Percentiles rank a stretch among this genome's conserved stretches.
Conservation (phyloP, 768 basidiomycete genomes). For the Lyophyllum shimeji region DNA sequence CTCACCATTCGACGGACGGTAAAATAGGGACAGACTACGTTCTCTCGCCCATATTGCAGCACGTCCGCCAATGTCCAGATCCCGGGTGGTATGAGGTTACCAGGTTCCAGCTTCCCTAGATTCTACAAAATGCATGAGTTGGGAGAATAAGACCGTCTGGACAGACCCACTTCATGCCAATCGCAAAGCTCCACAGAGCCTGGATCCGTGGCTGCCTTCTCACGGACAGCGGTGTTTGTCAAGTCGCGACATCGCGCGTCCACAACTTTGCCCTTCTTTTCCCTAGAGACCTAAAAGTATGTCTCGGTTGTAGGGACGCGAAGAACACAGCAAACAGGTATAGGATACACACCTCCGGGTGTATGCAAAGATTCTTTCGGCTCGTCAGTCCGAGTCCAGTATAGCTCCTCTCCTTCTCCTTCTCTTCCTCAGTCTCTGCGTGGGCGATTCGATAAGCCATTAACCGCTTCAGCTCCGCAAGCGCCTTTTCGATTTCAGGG, state of each 20-base stretch:
- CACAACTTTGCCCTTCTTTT: constrained; percentile 97
- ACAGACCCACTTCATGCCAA: constrained; percentile 83
- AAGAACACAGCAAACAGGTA: not conserved
- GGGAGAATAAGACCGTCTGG: not conserved
- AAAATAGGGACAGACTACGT: constrained; percentile 92
- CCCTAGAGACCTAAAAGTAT: constrained; percentile 78
- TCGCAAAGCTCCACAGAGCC: constrained; percentile 90
- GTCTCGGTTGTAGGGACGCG: constrained; percentile 1
- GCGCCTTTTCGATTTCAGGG: constrained; percentile 97
- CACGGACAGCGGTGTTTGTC: constrained; percentile 80
- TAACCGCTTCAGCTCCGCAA: constrained; percentile 90
- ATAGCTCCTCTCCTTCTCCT: constrained; percentile 77
- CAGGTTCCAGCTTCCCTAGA: constrained; percentile 78
- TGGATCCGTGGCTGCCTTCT: constrained; percentile 82
- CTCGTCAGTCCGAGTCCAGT: constrained; percentile 92
- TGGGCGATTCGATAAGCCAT: constrained; percentile 82
- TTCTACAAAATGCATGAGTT: constrained; percentile 49
- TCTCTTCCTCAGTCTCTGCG: constrained; percentile 74
- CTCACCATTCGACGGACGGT: constrained; percentile 91
- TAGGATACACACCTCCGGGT: constrained; percentile 73
- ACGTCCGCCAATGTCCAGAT: constrained; percentile 96
- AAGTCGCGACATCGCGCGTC: constrained; percentile 97
- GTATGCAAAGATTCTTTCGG: constrained; percentile 94
- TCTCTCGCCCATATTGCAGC: constrained; percentile 82
- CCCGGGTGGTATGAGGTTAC: constrained; percentile 78